Conservation (phyloP, 805 yeast genomes). For the Torulaspora delbrueckii region DNA sequence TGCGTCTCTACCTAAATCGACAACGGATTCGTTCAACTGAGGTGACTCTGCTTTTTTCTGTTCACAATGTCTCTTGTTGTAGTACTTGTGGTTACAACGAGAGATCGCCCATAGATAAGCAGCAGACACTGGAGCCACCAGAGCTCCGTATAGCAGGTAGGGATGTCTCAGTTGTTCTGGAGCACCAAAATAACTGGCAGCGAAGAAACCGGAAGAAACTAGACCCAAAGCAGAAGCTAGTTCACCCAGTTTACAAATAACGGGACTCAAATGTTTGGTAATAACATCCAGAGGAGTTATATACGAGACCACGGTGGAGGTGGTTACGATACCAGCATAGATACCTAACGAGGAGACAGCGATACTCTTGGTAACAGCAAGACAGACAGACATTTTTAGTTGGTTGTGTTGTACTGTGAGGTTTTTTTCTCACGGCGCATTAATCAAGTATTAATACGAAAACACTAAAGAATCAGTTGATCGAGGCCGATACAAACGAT, state of each 20-base stretch:
- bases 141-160: conserved; percentile 58
- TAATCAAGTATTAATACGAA: neutral
- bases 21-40: conserved; percentile 25
- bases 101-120: conserved; percentile 18
- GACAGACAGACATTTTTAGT: conserved; percentile 13
- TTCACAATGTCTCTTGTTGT: neutral
- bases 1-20: conserved; percentile 25
- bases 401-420: neutral
- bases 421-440: neutral
- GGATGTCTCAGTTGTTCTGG: conserved; percentile 62
- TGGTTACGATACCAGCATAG: conserved; percentile 44
- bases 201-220: conserved; percentile 48
- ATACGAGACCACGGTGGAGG: conserved; percentile 36
- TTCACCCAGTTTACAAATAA: conserved; percentile 22
- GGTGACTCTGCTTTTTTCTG: conserved; percentile 3
- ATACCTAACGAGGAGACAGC: conserved; percentile 68
- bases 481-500: conserved; percentile 1
- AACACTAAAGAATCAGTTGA: neutral
- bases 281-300: conserved; percentile 23
- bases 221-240: conserved; percentile 39
- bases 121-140: conserved; percentile 21
- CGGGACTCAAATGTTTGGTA: conserved; percentile 19
- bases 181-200: conserved; percentile 50
- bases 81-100: conserved; percentile 14
- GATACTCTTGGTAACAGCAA: conserved; percentile 48